These are phyloP conservation scores for Hygrocybe coccinea DNA, from an alignment of 768 basidiomycete species.

Conservation along the genomic window DNA sequence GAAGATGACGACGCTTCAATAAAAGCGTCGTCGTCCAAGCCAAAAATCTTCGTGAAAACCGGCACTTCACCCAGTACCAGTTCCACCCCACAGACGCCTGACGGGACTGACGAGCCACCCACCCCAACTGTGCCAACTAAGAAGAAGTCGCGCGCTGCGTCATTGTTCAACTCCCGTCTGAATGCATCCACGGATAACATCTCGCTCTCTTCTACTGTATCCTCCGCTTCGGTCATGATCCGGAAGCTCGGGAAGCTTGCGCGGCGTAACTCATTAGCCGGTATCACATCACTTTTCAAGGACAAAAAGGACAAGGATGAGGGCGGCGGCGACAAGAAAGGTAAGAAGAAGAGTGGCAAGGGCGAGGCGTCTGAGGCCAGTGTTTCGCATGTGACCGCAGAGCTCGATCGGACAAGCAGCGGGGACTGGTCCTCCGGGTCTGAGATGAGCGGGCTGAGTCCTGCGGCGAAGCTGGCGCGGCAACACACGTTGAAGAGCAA, in stretches of 20 bases:
- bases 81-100: background rate
- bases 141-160: constrained; percentile 67
- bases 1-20: constrained; percentile 39
- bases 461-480: constrained; percentile 83
- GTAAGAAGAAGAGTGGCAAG: constrained; percentile 55
- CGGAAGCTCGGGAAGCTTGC: constrained; percentile 91
- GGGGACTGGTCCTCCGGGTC: constrained; percentile 56
- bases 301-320: constrained; percentile 61
- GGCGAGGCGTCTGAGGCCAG: constrained; percentile 61
- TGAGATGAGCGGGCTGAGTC: constrained; percentile 73
- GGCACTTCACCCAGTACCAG: background rate
- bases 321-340: constrained; percentile 38
- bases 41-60: constrained; percentile 1
- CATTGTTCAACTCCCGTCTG: constrained; percentile 81
- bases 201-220: constrained; percentile 90
- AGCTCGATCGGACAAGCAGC: constrained; percentile 61
- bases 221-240: constrained; percentile 93
- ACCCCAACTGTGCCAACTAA: constrained; percentile 50
- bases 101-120: constrained; percentile 36
- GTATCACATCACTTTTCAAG: constrained; percentile 92
- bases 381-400: constrained; percentile 78
- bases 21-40: constrained; percentile 30
- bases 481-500: constrained; percentile 90
- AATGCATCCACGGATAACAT: constrained; percentile 94
- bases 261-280: constrained; percentile 80